Evolutionary conservation across 2,329 filamentous ascomycete genomes (phyloP), one percentile per base, ranked within the genome.

Genomic region (Diaporthe eres): DNA sequence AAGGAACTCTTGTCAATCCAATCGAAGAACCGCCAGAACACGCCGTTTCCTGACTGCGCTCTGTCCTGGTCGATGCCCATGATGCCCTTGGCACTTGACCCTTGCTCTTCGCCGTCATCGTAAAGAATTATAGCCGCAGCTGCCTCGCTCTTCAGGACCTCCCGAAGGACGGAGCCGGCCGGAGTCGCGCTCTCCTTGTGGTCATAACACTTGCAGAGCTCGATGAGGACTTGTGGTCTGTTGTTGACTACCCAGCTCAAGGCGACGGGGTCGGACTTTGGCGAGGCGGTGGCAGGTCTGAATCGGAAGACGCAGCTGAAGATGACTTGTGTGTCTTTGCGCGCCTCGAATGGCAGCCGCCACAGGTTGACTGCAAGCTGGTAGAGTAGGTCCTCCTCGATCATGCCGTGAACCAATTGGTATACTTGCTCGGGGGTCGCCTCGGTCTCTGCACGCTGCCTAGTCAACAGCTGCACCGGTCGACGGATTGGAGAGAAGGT

Each of bases 1-100:
- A 99, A 99, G 42, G 94, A 96, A 80, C 95, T 95, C 85, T 95
- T 95, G 86, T 98, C 96, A 81, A 99, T 98, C 95, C 96, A 99
- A 77, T 94, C 92, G 82, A 99, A 98, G 85, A 98, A 98, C 63
- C 91, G 93, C 97, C 97, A 99, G 83, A 99, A 98, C 2, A 98
- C 92, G 4, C 96, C 96, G 60, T 92, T 90, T 17, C 96, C 96
- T 63, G 90, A 93, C 80, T 97, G 94, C 47, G 90, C 92, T 55
- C 92, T 86, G 76, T 95, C 93, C 63, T 93, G 91, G 80, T 97
- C 94, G 77, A 98, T 94, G 31, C 91, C 92, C 71, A 90, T 92
- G 53, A 98, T 88, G 57, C 95, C 94, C 78, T 95, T 92, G n/a
- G 91, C 90, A 79, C 91, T 93, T 74, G 93, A 94, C 42, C 93